Evolutionary conservation across 2,329 filamentous ascomycete species (phyloP).

Genomic region (Atkinsonella hypoxylon): DNA sequence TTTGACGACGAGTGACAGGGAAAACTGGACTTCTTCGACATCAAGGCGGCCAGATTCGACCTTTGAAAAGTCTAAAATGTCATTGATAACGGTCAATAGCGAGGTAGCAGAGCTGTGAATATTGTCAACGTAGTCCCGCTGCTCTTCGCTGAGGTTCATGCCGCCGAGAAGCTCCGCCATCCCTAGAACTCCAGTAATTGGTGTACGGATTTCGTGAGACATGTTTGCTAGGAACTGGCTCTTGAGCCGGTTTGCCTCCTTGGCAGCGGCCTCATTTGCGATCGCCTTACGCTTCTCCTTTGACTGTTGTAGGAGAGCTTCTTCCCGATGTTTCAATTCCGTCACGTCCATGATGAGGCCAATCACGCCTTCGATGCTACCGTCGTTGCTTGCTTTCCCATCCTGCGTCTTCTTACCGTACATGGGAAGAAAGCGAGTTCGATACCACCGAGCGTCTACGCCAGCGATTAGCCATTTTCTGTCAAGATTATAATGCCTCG

Average conservation of each 20-base stretch:
- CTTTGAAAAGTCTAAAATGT: conserved; percentile 84
- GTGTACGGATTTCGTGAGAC: conserved; percentile 70
- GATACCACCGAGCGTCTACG: conserved; percentile 51
- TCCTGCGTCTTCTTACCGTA: conserved; percentile 43
- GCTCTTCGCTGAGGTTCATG: conserved; percentile 55
- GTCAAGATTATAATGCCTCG: too few species aligned
- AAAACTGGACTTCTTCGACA: conserved; percentile 72
- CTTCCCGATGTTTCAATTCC: conserved; percentile 53
- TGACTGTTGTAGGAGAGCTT: conserved; percentile 50
- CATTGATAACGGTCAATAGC: conserved; percentile 77
- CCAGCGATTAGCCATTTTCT: not conserved
- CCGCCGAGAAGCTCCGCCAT: conserved; percentile 67
- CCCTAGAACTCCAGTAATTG: conserved; percentile 69
- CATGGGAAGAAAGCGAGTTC: conserved; percentile 59
- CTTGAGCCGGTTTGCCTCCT: conserved; percentile 70
- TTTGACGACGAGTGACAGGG: conserved; percentile 57
- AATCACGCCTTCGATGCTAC: conserved; percentile 57
- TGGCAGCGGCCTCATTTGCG: conserved; percentile 66
- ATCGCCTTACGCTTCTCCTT: conserved; percentile 58
- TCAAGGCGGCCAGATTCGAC: conserved; percentile 67
- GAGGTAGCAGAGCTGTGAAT: conserved; percentile 72
- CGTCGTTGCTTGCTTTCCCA: conserved; percentile 30
- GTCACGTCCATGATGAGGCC: conserved; percentile 74
- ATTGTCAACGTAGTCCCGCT: conserved; percentile 63
- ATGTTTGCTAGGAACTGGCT: conserved; percentile 71